Conservation (phyloP, 805 yeast species). For the Ogataea naganishii region DNA sequence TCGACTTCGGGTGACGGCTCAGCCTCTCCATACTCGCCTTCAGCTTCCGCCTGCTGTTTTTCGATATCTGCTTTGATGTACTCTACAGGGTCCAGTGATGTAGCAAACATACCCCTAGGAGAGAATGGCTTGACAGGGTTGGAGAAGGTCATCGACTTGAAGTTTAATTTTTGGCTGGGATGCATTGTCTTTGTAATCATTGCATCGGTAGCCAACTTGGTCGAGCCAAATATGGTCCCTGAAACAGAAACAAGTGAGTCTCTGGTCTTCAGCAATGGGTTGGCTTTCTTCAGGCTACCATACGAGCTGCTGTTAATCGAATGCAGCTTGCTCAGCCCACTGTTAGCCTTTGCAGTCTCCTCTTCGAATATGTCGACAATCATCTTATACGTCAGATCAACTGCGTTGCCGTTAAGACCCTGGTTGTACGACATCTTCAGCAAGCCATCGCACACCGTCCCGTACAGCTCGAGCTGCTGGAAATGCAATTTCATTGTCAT, state of each 20-base stretch:
- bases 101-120: slow-evolving; percentile 22
- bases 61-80: too few relatives aligned
- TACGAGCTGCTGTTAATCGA: slow-evolving; percentile 28
- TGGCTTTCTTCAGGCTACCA: slow-evolving; percentile 27
- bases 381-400: slow-evolving; percentile 18
- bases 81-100: slow-evolving; percentile 23
- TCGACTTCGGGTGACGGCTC: too few relatives aligned
- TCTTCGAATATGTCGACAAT: slow-evolving; percentile 31
- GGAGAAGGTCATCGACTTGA: slow-evolving; percentile 18
- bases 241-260: slow-evolving; percentile 15
- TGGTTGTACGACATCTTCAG: slow-evolving; percentile 19
- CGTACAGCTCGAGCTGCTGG: slow-evolving; percentile 27
- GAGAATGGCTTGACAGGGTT: slow-evolving; percentile 27
- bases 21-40: neutral
- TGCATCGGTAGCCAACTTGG: slow-evolving; percentile 21
- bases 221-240: slow-evolving; percentile 18
- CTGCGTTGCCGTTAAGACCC: slow-evolving; percentile 18
- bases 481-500: slow-evolving; percentile 29
- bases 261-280: slow-evolving; percentile 23
- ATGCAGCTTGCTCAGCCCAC: slow-evolving; percentile 30
- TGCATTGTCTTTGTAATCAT: slow-evolving; percentile 23
- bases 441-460: slow-evolving; percentile 23
- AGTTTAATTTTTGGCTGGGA: slow-evolving; percentile 20
- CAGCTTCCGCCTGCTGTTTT: neutral
- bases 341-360: slow-evolving; percentile 24